A percentile compares a stretch with the other conserved stretches of the same genome.
Conservation (phyloP, 202 grass and related monocot species). For the Setaria viridis region DNA sequence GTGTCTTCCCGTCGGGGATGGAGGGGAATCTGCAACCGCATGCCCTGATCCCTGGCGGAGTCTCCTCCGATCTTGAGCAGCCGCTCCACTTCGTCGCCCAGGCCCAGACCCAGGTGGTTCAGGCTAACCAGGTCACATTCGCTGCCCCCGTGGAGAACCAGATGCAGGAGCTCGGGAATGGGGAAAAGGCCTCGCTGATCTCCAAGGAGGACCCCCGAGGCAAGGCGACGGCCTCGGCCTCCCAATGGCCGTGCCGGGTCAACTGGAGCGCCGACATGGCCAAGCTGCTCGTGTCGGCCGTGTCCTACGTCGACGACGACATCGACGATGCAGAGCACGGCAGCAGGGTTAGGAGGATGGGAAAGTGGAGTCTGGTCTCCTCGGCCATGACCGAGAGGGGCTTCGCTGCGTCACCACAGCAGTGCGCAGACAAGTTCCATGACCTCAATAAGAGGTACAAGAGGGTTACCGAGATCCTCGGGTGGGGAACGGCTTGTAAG, state of each 20-base stretch:
- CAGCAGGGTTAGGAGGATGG: constrained; percentile 35
- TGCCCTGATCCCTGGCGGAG: constrained; percentile 35
- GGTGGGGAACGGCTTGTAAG: constrained; percentile 67
- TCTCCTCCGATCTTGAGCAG: constrained; percentile 42
- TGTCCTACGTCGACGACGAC: constrained; percentile 76
- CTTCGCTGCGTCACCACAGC: constrained; percentile 69
- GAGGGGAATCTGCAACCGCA: constrained; percentile 50
- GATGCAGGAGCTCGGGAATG: constrained; percentile 43
- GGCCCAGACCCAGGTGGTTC: constrained; percentile 12
- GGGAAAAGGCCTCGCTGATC: constrained; percentile 40
- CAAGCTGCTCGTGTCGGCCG: constrained; percentile 72
- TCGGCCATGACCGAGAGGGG: constrained; percentile 59
- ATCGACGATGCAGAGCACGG: background rate
- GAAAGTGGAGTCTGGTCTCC: constrained; percentile 81
- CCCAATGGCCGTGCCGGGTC: constrained; percentile 67
- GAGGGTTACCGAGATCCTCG: constrained; percentile 84
- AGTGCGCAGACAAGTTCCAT: constrained; percentile 94
- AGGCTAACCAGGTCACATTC: constrained; percentile 28
- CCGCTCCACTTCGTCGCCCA: constrained; percentile 38
- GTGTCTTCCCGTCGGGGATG: constrained; percentile 34
- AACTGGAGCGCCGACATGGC: constrained; percentile 85
- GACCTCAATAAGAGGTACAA: constrained; percentile 96
- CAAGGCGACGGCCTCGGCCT: background rate
- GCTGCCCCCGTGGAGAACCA: constrained; percentile 17
- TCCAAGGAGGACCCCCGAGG: constrained; percentile 57